A percentile compares a stretch with the other conserved stretches of the same genome.
phyloP scores from a whole-genome alignment of 78 protist species.

The Dictyostelium capitatum region DNA sequence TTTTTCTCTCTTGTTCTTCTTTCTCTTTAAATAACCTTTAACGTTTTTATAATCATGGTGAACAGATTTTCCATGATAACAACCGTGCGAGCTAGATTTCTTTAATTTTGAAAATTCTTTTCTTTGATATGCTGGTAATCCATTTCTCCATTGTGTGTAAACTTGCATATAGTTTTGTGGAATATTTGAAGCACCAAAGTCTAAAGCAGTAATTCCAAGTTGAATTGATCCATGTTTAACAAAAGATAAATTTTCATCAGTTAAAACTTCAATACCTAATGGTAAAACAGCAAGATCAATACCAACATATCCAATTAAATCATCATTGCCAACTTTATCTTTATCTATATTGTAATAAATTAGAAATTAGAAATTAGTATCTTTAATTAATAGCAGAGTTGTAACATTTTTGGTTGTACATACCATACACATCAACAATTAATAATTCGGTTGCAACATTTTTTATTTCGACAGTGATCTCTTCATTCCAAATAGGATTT shows the following conservation, averaged over 20 bases:
- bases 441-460: constrained; percentile 8
- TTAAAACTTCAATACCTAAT: constrained; percentile 34
- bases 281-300: constrained; percentile 34
- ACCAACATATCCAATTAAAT: constrained; percentile 31
- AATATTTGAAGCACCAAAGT: constrained; percentile 31
- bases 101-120: neutral
- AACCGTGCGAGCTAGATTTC: neutral
- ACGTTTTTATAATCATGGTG: constrained; percentile 14
- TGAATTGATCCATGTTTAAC: constrained; percentile 31
- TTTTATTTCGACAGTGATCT: neutral
- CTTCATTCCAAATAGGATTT: constrained; percentile 20
- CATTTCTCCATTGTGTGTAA: constrained; percentile 28
- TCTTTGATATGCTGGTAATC: neutral
- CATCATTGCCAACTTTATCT: constrained; percentile 26
- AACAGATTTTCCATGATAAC: neutral
- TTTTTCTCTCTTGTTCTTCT: constrained; percentile 14
- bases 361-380: neutral
- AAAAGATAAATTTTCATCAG: constrained; percentile 20
- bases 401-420: too few species aligned
- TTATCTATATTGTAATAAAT: neutral
- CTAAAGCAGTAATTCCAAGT: constrained; percentile 25
- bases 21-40: constrained; percentile 29
- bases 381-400: neutral
- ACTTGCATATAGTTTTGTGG: constrained; percentile 31
- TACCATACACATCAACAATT: constrained; percentile 6